Base-by-base conservation (phyloP, 257 asterid species). In the Plantago elongata region DNA sequence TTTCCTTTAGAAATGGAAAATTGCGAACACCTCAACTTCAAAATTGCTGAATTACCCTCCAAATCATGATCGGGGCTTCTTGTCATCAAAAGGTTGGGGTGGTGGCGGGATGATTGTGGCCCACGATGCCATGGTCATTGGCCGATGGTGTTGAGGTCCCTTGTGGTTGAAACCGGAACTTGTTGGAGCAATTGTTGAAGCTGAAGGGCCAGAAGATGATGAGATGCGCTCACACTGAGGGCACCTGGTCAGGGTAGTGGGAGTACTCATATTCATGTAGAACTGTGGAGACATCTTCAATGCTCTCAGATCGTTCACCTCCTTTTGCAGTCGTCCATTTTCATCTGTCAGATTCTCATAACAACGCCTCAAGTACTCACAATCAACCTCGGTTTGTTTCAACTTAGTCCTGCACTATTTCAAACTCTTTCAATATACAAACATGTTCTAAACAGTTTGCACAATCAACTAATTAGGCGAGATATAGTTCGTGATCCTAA, bases 371-470 rank as follows among this genome's bases (percentile, higher is more conserved):
- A 93, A 81, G 68, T 88, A 87, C 72, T 93, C 99, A 38, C 96
- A 93, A 59, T 93, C 99, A 0, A 93, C 89, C 79, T 93, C 99
- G 0, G 97, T 90, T 64, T 93, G 99, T 81, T 90, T 93, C 89
- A 93, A 60, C 76, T 93, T 93, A 1, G 97, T 93, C 90, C 99
- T 92, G 84, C 72, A 73, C 30, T 5, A 22, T 69, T 45, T 5
- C 4, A 1, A 58, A 13, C 9, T n/a, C 7, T 7, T n/a, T 49
- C 54, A n/a, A 5, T n/a, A 49, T 14, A 49, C 17, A 15, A 13
- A 0, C 9, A 45, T 10, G n/a, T 45, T 45, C 12, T 9, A 45
- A 13, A 45, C 3, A 45, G 54, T 22, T 22, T 22, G 27, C 40
- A 3, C 3, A 7, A 34, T 34, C 40, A 34, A 34, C 7, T 1